Evolutionary conservation across 2,329 filamentous ascomycete genomes (phyloP), one percentile per base, ranked within the genome.

Genomic region (Bipolaris sorokiniana): DNA sequence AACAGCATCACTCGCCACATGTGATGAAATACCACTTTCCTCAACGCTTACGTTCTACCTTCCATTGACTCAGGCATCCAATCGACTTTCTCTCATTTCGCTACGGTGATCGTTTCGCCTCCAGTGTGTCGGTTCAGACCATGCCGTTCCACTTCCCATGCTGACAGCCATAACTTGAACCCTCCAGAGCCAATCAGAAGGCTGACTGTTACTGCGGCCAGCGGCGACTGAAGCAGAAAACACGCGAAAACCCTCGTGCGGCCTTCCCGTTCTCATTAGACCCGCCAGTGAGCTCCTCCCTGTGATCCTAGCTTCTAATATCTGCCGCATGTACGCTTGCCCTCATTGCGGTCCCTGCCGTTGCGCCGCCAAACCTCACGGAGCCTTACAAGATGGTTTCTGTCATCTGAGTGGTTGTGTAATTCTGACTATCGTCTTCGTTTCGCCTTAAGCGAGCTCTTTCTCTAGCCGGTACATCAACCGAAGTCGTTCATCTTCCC

Each of bases 361-460:
- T 69, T 70, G 62, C 59, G 64, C 69, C 67, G 65, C 68, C 69
- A 60, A 63, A 51, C 63, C 63, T 69, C 66, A 70, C 72, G 70
- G 70, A 68, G 67, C 67, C 64, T 70, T 53, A 62, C 63, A 56
- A 59, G 10, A 53, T 59, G 63, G 59, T 61, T 68, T 71, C 65
- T 67, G 64, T 61, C 50, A 56, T 65, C 61, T 74, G 58, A 75
- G 61, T 77, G 72, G 73, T 66, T 67, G 68, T 68, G 56, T 62
- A 67, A 60, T 68, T 67, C 61, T 71, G 68, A 71, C 66, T 68
- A 70, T 71, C 72, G 68, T 68, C 70, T 69, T 73, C 67, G 62
- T 72, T 67, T 72, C 72, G 71, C 66, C 71, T 63, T 70, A 75
- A 76, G 73, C 74, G 72, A 76, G 66, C 67, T 64, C 59, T 63